These are phyloP conservation scores for Pseudogymnoascus sp. DNA, from an alignment of 2,329 filamentous ascomycete species.

Conservation along the genomic window DNA sequence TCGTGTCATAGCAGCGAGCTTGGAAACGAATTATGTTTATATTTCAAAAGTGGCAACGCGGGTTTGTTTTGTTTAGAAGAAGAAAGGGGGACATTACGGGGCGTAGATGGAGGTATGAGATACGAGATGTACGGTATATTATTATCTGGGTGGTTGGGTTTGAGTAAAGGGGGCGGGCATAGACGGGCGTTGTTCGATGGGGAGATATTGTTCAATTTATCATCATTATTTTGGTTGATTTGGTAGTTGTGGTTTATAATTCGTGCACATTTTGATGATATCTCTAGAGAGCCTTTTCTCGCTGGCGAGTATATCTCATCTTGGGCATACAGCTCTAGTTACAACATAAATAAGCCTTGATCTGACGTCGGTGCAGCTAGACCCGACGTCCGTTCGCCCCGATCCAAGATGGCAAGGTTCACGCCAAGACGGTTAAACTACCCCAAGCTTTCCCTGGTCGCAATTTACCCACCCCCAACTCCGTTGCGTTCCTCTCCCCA, in stretches of 20 bases:
- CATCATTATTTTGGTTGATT: neutral
- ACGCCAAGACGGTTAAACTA: neutral
- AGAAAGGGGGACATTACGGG: neutral
- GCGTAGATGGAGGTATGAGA: neutral
- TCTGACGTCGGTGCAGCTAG: neutral
- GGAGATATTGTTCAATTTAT: neutral
- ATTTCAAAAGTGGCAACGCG: slow-evolving; percentile 3
- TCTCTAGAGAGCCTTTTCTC: neutral
- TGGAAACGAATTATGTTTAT: neutral
- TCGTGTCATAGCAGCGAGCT: neutral
- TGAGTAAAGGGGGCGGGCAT: neutral
- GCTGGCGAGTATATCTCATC: too few relatives aligned
- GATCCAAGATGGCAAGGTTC: neutral
- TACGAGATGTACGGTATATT: neutral
- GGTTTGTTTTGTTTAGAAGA: neutral
- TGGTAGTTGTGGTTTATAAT: neutral
- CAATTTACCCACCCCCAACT: neutral
- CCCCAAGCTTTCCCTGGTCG: neutral
- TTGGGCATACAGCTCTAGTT: too few relatives aligned
- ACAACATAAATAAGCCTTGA: neutral
- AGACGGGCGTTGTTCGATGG: neutral
- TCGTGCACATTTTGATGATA: too few relatives aligned
- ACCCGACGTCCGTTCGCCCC: neutral
- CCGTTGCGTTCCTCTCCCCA: neutral
- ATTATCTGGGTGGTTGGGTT: neutral